These are phyloP conservation scores for Aureobasidium melanogenum DNA, from an alignment of 2,329 filamentous ascomycete species.

Conservation along the genomic window DNA sequence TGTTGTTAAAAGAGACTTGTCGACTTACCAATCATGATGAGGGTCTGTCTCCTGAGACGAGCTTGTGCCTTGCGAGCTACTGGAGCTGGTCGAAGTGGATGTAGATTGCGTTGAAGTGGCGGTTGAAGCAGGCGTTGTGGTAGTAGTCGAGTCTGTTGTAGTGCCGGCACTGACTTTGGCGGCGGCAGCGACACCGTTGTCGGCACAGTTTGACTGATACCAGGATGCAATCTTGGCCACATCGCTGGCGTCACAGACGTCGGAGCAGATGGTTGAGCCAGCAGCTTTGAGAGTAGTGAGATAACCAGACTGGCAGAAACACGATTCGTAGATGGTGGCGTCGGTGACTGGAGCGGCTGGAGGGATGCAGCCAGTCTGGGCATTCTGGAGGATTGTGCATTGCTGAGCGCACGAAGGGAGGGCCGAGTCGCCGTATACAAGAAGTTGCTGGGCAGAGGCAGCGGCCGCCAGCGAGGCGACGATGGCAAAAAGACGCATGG, in stretches of 20 bases:
- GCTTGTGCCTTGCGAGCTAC: slow-evolving; percentile 21
- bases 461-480: not conserved
- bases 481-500: not conserved
- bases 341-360: slow-evolving; percentile 42
- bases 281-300: slow-evolving; percentile 51
- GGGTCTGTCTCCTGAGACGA: slow-evolving; percentile 13
- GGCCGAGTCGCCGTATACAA: slow-evolving; percentile 24
- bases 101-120: slow-evolving; percentile 10
- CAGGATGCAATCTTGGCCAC: slow-evolving; percentile 55
- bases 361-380: slow-evolving; percentile 63
- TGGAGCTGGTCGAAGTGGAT: slow-evolving; percentile 18
- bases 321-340: slow-evolving; percentile 51
- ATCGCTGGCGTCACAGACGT: slow-evolving; percentile 39
- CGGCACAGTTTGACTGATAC: slow-evolving; percentile 59
- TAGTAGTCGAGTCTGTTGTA: slow-evolving; percentile 11
- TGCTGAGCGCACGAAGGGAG: slow-evolving; percentile 29
- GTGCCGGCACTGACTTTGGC: slow-evolving; percentile 17
- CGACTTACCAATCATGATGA: slow-evolving; percentile 17
- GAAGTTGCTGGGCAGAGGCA: slow-evolving; percentile 18
- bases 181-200: slow-evolving; percentile 32
- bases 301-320: slow-evolving; percentile 61
- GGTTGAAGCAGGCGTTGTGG: not conserved
- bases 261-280: slow-evolving; percentile 53
- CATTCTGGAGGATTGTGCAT: slow-evolving; percentile 41
- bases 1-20: not conserved